Evolutionary conservation across 139 green algal species (phyloP).

Genomic region (Micractinium sp.): DNA sequence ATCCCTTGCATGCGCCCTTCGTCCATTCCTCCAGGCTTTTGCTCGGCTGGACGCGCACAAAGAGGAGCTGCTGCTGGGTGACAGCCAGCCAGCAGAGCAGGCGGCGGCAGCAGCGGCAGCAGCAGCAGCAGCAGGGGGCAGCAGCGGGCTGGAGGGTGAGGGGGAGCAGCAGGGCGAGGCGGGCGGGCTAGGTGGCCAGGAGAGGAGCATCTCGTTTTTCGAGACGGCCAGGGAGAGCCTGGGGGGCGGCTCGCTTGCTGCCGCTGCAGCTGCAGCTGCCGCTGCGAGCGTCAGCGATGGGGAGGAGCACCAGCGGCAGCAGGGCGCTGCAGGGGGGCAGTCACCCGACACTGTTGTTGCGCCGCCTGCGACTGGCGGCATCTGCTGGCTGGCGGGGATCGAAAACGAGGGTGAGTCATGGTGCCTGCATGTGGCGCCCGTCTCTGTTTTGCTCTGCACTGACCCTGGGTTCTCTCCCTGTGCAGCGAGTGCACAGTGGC

Average conservation of each 20-base stretch:
- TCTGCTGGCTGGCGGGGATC: constrained; percentile 24
- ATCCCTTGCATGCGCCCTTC: neutral
- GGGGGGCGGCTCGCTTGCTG: neutral
- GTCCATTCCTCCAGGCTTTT: constrained; percentile 5
- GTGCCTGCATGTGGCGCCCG: neutral
- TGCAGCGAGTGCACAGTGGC: no score
- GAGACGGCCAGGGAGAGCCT: constrained; percentile 17
- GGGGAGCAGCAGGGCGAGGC: neutral
- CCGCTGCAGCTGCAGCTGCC: neutral
- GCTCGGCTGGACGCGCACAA: constrained; percentile 16
- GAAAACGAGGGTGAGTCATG: constrained; percentile 12
- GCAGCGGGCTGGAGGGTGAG: neutral
- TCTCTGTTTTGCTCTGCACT: neutral
- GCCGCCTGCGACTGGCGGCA: neutral
- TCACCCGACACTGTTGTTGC: neutral
- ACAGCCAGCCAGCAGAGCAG: neutral
- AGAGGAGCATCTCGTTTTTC: neutral
- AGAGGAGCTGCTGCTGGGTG: constrained; percentile 9
- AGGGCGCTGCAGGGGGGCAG: neutral
- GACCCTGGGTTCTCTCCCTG: neutral
- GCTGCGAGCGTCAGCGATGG: neutral
- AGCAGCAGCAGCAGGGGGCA: neutral
- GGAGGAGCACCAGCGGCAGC: neutral
- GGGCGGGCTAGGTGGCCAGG: neutral
- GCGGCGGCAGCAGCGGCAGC: neutral